Base-by-base conservation (phyloP, 192 early-diverging fungal species). In the Mortierella antarctica region DNA sequence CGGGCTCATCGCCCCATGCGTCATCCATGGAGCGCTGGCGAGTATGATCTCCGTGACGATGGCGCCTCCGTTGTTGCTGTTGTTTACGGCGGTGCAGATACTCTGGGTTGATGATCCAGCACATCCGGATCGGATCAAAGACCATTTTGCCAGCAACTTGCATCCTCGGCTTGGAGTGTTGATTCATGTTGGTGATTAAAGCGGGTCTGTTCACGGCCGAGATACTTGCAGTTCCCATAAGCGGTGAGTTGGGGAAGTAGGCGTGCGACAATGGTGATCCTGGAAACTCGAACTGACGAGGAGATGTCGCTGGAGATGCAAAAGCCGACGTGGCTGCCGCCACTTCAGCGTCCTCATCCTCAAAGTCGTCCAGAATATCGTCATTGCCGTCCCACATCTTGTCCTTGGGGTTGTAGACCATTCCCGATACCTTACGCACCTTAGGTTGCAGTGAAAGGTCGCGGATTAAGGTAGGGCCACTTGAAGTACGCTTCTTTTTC, bases 31-130 rank as follows among this genome's bases (percentile, higher is more conserved):
- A 74, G 20, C 39, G 31, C 17, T 74, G 57, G 21, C 71, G 62
- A 45, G 12, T 17, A 20, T 64, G 58, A 40, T 55, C 44, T 7
- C n/a, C 40, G 14, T 45, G 53, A 18, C 55, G 47, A 6, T 68
- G n/a, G 17, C 39, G 10, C 3, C 31, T 31, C 31, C 31, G 31
- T 10, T 69, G 57, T 5, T 49, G 40, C 44, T 44, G 46, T 47
- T 59, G 74, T 13, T 55, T 52, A 2, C 70, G 63, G 5, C 51
- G 40, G 23, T 23, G 23, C n/a, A 79, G 54, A 31, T 79, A 79
- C 23, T 79, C 76, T 40, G 76, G 76, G 31, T 79, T 79, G n/a
- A 79, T 42, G 21, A 79, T 58, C 76, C 76, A 79, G 20, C 76
- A 71, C 76, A 79, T 71, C 52, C 64, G 53, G 13, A 12, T 42